phyloP scores from a whole-genome alignment of 2,329 filamentous ascomycete genomes.

The Penicillium sp. region DNA sequence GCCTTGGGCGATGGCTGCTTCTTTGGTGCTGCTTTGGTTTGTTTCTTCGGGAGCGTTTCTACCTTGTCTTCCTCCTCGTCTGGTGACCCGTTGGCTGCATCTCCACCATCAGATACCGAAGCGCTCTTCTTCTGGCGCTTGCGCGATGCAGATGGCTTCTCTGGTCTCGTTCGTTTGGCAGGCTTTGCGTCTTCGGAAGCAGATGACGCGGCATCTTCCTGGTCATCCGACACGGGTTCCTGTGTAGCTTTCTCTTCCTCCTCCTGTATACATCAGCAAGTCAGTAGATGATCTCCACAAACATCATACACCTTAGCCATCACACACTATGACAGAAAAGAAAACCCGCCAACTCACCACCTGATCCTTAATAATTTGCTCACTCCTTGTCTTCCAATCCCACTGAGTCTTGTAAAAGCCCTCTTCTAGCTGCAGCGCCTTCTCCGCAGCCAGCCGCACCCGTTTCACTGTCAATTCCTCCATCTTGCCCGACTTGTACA shows the following conservation, averaged over 20 bases:
- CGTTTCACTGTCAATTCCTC: constrained; percentile 51
- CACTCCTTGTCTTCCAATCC: constrained; percentile 49
- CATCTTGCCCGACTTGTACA: constrained; percentile 33
- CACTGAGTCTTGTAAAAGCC: constrained; percentile 49
- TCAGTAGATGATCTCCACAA: too few species aligned
- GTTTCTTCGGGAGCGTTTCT: constrained; percentile 17
- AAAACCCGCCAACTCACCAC: too few species aligned
- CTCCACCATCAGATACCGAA: constrained; percentile 21
- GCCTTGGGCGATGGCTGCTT: constrained; percentile 7
- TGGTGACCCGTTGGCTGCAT: constrained; percentile 5
- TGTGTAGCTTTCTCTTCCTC: too few species aligned
- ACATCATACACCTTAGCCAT: too few species aligned
- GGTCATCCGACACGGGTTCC: too few species aligned
- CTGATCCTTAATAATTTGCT: constrained; percentile 46
- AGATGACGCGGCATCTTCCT: too few species aligned
- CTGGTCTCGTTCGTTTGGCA: constrained; percentile 24
- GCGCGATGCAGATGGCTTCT: constrained; percentile 17
- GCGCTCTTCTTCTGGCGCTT: constrained; percentile 31
- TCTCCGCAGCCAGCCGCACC: constrained; percentile 47
- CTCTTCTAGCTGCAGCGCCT: constrained; percentile 43
- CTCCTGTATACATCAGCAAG: too few species aligned
- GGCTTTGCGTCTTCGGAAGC: too few species aligned
- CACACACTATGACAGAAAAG: too few species aligned
- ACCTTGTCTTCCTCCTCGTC: constrained; percentile 20
- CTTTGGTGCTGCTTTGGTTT: constrained; percentile 2